Evolutionary conservation across 768 basidiomycete species (phyloP).

Genomic region (Pleurotus pulmonarius): DNA sequence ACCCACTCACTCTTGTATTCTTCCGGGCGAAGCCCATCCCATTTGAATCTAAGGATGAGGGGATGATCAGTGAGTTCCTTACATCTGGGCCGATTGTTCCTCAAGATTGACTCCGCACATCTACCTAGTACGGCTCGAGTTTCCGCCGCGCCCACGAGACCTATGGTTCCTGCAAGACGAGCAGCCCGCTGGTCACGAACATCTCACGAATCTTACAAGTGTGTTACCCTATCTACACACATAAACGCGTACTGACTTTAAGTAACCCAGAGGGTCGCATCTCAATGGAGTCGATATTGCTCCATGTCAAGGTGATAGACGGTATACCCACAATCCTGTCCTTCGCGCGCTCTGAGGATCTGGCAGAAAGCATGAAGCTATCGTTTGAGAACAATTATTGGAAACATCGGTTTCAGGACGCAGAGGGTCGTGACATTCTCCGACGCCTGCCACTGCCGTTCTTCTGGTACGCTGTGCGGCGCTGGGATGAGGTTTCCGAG

Average conservation of each 20-base stretch:
- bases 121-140: neutral
- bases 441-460: neutral
- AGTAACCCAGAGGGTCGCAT: neutral
- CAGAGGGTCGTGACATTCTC: neutral
- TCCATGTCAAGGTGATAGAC: neutral
- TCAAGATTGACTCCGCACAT: neutral
- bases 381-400: neutral
- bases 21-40: neutral
- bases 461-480: neutral
- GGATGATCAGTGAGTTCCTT: neutral
- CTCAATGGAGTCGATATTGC: neutral
- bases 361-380: neutral
- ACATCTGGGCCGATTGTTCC: neutral
- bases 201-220: no score
- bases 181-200: no score
- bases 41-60: neutral
- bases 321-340: neutral
- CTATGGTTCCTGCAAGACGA: neutral
- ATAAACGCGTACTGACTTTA: neutral
- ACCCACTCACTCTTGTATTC: no score
- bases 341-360: neutral
- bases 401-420: neutral
- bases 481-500: neutral
- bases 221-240: no score
- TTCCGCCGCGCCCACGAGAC: neutral